Base-by-base conservation (phyloP, 345 rosid species). In the Turritis glabra region DNA sequence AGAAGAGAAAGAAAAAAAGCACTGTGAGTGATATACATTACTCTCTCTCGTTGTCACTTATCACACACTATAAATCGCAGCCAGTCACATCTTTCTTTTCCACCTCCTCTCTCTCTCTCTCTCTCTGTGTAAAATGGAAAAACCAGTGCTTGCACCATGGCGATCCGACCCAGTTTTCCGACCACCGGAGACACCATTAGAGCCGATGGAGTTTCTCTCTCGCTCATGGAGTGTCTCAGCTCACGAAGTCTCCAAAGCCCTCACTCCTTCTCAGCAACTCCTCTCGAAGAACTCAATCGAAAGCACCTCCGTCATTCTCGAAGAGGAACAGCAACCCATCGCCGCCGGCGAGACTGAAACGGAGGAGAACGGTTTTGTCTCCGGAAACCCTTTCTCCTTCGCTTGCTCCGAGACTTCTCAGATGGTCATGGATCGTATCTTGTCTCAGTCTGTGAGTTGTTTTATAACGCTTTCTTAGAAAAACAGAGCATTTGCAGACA, bases 151-250 rank as follows among this genome's bases (percentile, higher is more conserved):
- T 5, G 80, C 83, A 40, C 81, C 77, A 17, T 88, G 96, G 94
- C 65, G 89, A 30, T 69, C 80, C 64, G 89, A 87, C 73, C 59
- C 82, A 50, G 57, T 71, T 22, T 87, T 77, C 88, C 79, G 88
- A 32, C 97, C 90, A 19, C 98, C 97, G 84, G 97, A 94, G 77
- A 86, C 97, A 0, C 97, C 97, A 0, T 58, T 73, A 5, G 93
- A 90, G 78, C 90, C 97, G 50, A 94, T 94, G 96, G 97, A 94
- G 84, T 94, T 90, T 69, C 88, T 94, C 11, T 87, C 98, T 19
- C 97, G 97, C 6, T 90, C 98, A 0, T 94, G 98, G 97, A 91
- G 98, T 59, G 73, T 90, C n/a, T 94, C 98, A 9, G 90, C 97
- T 15, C 78, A 73, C 3, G 88, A 90, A 55, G 91, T 92, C 51